These are phyloP conservation scores for Phylloporus arenicola DNA, from an alignment of 768 basidiomycete genomes.

Conservation along the genomic window DNA sequence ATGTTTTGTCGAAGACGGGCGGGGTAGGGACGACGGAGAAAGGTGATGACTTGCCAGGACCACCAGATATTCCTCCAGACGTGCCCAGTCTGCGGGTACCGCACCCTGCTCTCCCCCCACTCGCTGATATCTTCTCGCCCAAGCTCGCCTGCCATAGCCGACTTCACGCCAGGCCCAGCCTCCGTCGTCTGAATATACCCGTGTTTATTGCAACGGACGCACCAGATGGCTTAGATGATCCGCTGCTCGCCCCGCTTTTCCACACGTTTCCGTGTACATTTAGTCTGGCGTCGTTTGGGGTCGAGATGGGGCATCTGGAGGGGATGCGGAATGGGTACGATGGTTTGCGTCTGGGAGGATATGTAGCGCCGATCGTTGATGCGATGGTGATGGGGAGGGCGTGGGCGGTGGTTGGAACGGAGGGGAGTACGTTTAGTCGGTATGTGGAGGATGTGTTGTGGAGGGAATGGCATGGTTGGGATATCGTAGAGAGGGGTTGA, in stretches of 20 bases:
- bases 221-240: constrained; percentile 34
- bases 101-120: constrained; percentile 25
- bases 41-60: constrained; percentile 1
- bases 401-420: constrained; percentile 57
- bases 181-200: constrained; percentile 47
- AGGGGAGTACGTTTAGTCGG: constrained; percentile 69
- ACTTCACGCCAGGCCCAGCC: constrained; percentile 31
- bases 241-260: constrained; percentile 41
- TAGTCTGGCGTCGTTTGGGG: constrained; percentile 48
- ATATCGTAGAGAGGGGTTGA: constrained; percentile 47
- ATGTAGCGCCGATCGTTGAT: constrained; percentile 62
- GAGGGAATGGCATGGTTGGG: constrained; percentile 49
- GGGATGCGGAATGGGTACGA: constrained; percentile 43
- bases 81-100: constrained; percentile 18
- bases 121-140: constrained; percentile 13
- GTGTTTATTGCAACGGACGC: constrained; percentile 66
- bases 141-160: constrained; percentile 34
- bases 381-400: constrained; percentile 63
- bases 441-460: constrained; percentile 67
- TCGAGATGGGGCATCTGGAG: constrained; percentile 28
- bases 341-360: constrained; percentile 39
- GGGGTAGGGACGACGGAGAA: not conserved
- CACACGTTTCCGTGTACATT: constrained; percentile 61
- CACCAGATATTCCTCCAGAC: constrained; percentile 17
- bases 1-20: not conserved